A percentile compares a stretch with the other conserved stretches of the same genome.
These are phyloP conservation scores for Xylariales sp. DNA, from an alignment of 2,329 filamentous ascomycete species.

Conservation along the genomic window DNA sequence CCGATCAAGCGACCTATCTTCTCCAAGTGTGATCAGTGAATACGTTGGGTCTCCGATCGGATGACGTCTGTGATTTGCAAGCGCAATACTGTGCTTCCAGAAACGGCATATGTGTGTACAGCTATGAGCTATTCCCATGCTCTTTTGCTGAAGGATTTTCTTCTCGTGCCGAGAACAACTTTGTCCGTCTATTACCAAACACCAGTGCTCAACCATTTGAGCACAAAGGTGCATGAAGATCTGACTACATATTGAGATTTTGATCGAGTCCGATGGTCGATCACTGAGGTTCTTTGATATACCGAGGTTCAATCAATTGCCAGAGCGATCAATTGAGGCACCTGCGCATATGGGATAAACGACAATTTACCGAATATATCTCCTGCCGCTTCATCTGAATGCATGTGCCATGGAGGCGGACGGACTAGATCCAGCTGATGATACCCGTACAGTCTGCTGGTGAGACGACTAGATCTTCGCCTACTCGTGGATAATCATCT, in stretches of 20 bases:
- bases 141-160: constrained; percentile 42
- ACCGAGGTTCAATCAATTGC: too few species aligned
- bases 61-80: not conserved
- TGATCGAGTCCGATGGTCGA: too few species aligned
- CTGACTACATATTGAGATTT: constrained; percentile 42
- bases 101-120: constrained; percentile 48
- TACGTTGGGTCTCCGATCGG: not conserved
- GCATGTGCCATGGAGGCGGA: too few species aligned
- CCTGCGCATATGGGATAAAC: too few species aligned
- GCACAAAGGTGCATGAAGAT: constrained; percentile 58
- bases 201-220: constrained; percentile 39
- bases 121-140: constrained; percentile 37
- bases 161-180: constrained; percentile 45
- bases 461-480: too few species aligned
- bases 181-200: constrained; percentile 60
- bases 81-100: not conserved
- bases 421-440: too few species aligned
- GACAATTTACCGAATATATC: too few species aligned
- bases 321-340: too few species aligned
- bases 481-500: too few species aligned
- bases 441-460: too few species aligned
- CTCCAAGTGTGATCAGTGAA: not conserved
- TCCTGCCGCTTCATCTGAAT: too few species aligned
- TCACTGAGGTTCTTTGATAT: too few species aligned
- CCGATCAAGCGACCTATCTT: constrained; percentile 13